phyloP scores from a whole-genome alignment of 2,329 filamentous ascomycete species.

The Cladosporium sp. region DNA sequence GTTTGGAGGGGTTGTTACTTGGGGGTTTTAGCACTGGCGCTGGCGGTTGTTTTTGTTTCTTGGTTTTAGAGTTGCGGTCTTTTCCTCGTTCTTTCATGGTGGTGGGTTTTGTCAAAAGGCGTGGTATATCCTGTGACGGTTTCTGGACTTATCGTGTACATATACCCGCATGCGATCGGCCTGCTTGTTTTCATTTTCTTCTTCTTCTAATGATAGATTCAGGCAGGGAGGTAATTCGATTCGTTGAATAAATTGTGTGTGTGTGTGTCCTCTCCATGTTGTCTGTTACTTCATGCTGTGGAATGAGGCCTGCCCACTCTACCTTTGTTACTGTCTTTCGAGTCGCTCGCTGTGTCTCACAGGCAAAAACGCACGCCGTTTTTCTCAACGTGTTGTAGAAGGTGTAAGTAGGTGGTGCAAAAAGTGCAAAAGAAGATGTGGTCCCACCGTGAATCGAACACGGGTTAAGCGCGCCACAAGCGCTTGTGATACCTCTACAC shows the following conservation, averaged over 20 bases:
- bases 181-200: not conserved
- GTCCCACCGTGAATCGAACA: conserved; percentile 16
- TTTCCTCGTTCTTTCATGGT: not conserved
- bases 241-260: not conserved
- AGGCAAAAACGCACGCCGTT: too few species aligned
- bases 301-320: not conserved
- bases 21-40: conserved; percentile 18
- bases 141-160: not conserved
- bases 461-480: conserved; percentile 14
- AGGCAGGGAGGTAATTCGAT: not conserved
- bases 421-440: not conserved
- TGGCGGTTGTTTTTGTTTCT: conserved; percentile 2
- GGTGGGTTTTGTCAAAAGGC: not conserved
- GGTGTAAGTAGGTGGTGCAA: not conserved
- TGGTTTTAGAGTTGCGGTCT: not conserved
- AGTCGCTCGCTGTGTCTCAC: too few species aligned
- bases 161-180: conserved; percentile 14
- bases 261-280: too few species aligned
- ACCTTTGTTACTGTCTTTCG: too few species aligned
- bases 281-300: not conserved
- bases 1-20: not conserved
- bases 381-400: too few species aligned
- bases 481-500: conserved; percentile 14
- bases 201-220: not conserved
- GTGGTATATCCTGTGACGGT: not conserved